Conservation (phyloP, 176 grass and related monocot species). For the Musa itinerans region DNA sequence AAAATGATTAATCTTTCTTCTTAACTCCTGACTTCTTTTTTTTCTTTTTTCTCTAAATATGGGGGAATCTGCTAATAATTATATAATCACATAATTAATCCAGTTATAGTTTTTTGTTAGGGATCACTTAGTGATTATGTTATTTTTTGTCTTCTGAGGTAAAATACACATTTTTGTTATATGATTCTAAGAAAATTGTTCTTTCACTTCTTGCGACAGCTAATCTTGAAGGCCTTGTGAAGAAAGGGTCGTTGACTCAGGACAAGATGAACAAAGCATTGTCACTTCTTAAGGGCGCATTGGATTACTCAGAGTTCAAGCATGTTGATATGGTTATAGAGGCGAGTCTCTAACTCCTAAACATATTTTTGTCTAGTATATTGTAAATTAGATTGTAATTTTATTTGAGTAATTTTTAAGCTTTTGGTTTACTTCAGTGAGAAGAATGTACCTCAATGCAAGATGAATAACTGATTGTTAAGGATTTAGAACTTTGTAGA, state of each 20-base stretch:
- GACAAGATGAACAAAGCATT: conserved; percentile 85
- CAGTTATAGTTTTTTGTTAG: neutral
- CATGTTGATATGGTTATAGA: conserved; percentile 99
- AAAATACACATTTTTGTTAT: neutral
- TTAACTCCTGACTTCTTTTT: neutral
- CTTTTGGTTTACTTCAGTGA: neutral
- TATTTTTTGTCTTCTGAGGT: neutral
- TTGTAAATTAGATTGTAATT: neutral
- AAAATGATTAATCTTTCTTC: neutral
- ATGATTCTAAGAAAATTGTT: conserved; percentile 12
- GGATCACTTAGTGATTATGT: conserved; percentile 8
- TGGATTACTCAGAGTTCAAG: conserved; percentile 90
- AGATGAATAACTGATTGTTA: neutral
- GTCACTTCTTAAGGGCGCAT: conserved; percentile 69
- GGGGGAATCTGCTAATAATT: no score
- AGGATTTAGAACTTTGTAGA: neutral
- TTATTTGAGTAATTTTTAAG: neutral
- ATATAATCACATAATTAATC: no score
- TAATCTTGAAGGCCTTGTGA: conserved; percentile 89
- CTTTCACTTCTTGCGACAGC: conserved; percentile 24
- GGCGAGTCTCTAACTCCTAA: conserved; percentile 22
- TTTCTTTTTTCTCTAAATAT: no score
- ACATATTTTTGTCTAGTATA: neutral
- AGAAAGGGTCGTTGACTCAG: conserved; percentile 81
- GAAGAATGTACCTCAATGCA: neutral